A percentile compares a stretch with the other conserved stretches of the same genome.
Evolutionary conservation across 495 filamentous ascomycete species (phyloP).

Genomic region (Collariella sp.): DNA sequence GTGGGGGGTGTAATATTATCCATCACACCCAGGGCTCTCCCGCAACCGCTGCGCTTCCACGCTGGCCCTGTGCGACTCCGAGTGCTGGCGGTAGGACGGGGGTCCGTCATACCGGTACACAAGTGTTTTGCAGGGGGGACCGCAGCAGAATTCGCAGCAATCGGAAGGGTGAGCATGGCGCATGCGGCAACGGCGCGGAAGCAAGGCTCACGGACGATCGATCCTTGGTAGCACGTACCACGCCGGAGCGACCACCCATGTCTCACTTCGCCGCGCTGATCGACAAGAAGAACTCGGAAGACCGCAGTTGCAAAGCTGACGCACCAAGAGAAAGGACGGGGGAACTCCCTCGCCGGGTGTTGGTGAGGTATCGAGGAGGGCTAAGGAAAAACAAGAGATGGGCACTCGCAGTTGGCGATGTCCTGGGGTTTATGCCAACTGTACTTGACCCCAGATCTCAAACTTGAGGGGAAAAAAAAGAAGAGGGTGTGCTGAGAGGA

Average conservation of each 20-base stretch:
- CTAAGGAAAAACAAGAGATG: neutral
- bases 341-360: neutral
- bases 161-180: slow-evolving; percentile 33
- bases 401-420: neutral
- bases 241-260: slow-evolving; percentile 27
- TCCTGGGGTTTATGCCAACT: neutral
- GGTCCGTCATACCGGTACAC: slow-evolving; percentile 21
- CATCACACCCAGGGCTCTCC: neutral
- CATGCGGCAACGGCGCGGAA: slow-evolving; percentile 25
- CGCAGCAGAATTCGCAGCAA: slow-evolving; percentile 16
- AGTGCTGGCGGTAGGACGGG: slow-evolving; percentile 10
- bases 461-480: neutral
- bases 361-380: neutral
- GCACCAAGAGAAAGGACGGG: neutral
- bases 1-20: neutral
- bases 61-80: slow-evolving; percentile 7
- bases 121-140: slow-evolving; percentile 36
- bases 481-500: neutral
- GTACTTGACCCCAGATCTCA: neutral
- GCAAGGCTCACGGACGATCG: slow-evolving; percentile 22
- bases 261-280: slow-evolving; percentile 11
- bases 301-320: slow-evolving; percentile 1
- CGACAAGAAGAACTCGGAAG: slow-evolving; percentile 1
- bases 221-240: slow-evolving; percentile 29
- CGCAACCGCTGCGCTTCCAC: slow-evolving; percentile 6